Conservation (phyloP, 768 basidiomycete genomes). For the Paxillus ammoniavirescens region DNA sequence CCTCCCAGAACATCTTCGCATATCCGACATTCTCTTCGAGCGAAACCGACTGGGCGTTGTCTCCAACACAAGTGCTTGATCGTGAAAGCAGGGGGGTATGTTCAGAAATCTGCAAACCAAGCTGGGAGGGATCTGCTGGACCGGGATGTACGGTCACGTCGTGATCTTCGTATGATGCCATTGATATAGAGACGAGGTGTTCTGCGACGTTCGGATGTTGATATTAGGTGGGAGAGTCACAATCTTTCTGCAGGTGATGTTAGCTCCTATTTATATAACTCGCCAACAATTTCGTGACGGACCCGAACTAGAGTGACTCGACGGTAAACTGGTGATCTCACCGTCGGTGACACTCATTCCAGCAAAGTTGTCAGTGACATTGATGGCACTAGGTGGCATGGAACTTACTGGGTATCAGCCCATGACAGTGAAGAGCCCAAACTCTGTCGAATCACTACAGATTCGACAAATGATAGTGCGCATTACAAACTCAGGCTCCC, state of each 20-base stretch:
- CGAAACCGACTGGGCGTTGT: slow-evolving; percentile 37
- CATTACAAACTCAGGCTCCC: no score
- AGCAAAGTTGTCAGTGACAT: no score
- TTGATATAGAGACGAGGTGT: background rate
- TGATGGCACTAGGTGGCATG: no score
- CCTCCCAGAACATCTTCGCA: slow-evolving; percentile 47
- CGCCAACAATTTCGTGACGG: no score
- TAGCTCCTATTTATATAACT: no score
- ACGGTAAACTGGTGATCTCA: no score
- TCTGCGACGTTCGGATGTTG: background rate
- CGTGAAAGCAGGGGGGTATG: slow-evolving; percentile 55
- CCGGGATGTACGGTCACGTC: background rate
- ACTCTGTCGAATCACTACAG: background rate
- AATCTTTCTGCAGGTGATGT: no score
- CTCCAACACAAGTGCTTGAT: slow-evolving; percentile 53
- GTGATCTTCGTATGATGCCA: background rate
- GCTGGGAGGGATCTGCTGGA: background rate
- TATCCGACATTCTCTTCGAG: slow-evolving; percentile 25
- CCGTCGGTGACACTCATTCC: no score
- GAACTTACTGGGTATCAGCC: no score
- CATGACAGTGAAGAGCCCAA: no score
- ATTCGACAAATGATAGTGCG: no score
- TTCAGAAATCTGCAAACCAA: slow-evolving; percentile 30
- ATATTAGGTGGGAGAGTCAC: background rate
- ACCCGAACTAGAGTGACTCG: no score